Conservation (phyloP, 345 rosid genomes). For the Euclidium syriacum region DNA sequence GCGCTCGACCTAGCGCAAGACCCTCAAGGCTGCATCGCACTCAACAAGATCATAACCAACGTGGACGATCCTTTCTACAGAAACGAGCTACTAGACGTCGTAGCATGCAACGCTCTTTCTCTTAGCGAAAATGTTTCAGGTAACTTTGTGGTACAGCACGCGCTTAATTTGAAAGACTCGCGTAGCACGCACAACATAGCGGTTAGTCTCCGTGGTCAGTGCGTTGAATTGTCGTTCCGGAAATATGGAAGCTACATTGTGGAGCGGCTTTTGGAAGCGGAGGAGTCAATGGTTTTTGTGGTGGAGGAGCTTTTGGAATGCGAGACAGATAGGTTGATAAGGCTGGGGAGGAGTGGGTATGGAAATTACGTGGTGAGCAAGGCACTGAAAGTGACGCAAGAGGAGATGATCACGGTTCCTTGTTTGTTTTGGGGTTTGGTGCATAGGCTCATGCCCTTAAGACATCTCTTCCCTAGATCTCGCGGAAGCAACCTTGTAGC, state of each 20-base stretch:
- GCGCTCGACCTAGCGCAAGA: background rate
- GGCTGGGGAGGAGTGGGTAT: constrained; percentile 9
- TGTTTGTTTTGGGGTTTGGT: constrained; percentile 3
- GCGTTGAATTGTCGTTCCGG: background rate
- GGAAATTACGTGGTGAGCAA: constrained; percentile 17
- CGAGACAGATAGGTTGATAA: background rate
- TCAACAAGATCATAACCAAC: background rate
- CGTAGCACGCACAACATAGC: background rate
- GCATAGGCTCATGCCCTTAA: background rate
- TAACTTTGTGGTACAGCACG: constrained; percentile 16
- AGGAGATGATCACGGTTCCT: background rate
- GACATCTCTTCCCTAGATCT: background rate
- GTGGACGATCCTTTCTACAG: background rate
- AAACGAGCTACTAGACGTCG: background rate
- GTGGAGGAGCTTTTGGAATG: background rate
- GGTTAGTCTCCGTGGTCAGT: background rate
- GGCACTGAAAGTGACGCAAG: background rate
- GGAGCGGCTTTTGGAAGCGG: background rate
- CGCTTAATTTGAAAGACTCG: background rate
- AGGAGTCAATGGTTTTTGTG: background rate
- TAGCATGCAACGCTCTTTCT: background rate
- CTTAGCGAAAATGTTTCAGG: constrained; percentile 10
- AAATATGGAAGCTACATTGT: constrained; percentile 18
- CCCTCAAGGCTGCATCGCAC: constrained; percentile 4
- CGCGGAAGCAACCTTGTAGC: background rate